These are phyloP conservation scores for Geum urbanum DNA, from an alignment of 306 rosid species.

Conservation along the genomic window DNA sequence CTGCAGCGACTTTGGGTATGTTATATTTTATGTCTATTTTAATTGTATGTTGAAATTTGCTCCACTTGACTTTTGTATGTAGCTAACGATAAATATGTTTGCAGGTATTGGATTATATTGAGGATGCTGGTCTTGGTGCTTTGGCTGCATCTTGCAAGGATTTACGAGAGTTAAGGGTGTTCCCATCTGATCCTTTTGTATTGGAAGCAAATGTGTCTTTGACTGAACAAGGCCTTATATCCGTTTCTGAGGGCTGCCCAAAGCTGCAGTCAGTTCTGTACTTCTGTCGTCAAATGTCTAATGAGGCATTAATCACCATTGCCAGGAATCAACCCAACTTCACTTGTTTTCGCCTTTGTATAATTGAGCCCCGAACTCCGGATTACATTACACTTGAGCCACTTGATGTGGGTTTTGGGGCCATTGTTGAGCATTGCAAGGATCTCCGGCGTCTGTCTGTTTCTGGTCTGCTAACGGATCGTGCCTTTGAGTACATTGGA, in stretches of 20 bases:
- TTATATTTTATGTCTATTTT: conserved; percentile 2
- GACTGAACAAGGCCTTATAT: conserved; percentile 87
- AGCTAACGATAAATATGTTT: conserved; percentile 32
- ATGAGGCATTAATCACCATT: conserved; percentile 69
- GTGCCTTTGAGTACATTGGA: conserved; percentile 75
- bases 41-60: background rate
- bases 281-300: conserved; percentile 93
- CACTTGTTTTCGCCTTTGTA: conserved; percentile 86
- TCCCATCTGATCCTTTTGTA: conserved; percentile 81
- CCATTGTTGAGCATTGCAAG: conserved; percentile 95
- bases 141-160: conserved; percentile 84
- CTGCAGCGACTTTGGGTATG: conserved; percentile 87
- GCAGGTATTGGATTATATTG: conserved; percentile 92
- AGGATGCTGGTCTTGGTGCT: conserved; percentile 76
- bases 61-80: conserved; percentile 10
- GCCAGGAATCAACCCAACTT: conserved; percentile 79
- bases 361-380: conserved; percentile 72
- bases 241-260: conserved; percentile 91
- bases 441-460: conserved; percentile 82
- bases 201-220: conserved; percentile 64
- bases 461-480: conserved; percentile 84
- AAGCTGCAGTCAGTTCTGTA: conserved; percentile 90
- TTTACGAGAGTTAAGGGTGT: conserved; percentile 81
- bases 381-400: conserved; percentile 71
- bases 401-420: conserved; percentile 86